Evolutionary conservation across 345 rosid species (phyloP), one percentile per base, ranked within the genome.

Genomic region (Gossypium mustelinum): DNA sequence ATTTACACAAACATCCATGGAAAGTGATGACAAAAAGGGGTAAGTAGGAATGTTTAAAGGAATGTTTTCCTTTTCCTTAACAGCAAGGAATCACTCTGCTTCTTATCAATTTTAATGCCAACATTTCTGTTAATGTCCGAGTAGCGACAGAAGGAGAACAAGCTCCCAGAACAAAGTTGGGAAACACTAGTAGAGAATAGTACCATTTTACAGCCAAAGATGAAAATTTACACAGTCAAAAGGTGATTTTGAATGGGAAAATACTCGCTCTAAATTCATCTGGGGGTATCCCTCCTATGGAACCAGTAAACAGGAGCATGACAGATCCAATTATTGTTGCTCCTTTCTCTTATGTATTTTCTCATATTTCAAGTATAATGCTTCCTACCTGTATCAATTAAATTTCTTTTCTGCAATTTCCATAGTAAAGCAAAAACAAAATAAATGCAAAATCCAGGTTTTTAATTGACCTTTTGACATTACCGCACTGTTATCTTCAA

Each of bases 191-290:
- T 25, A 86, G 98, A 82, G 93, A 93, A 68, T 97, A 95, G 84
- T 95, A 93, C 73, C 99, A 90, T 82, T 80, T 95, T 48, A 89
- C 87, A 59, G 82, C 92, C 17, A 77, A 90, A 73, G 90, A 93
- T 69, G 93, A 93, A 41, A 58, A 93, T 80, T 73, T 93, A 80
- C 97, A 91, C 24, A 91, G 94, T 86, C 92, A 84, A 81, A 84
- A 70, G 9, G 80, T 95, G 89, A 85, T 88, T 74, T 92, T 91
- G 13, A 95, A 93, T 62, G 96, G 93, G 66, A 83, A 91, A 29
- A 67, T 62, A 55, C 79, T 93, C 52, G 70, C 78, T 34, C 84
- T 92, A 82, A 83, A 68, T 65, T 80, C 91, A 12, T 25, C 72
- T 8, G 97, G 94, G 20, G 86, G 81, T 57, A 84, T 93, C 54